Evolutionary conservation across 306 rosid species (phyloP).

Genomic region (Dalbergia cochinchinensis): DNA sequence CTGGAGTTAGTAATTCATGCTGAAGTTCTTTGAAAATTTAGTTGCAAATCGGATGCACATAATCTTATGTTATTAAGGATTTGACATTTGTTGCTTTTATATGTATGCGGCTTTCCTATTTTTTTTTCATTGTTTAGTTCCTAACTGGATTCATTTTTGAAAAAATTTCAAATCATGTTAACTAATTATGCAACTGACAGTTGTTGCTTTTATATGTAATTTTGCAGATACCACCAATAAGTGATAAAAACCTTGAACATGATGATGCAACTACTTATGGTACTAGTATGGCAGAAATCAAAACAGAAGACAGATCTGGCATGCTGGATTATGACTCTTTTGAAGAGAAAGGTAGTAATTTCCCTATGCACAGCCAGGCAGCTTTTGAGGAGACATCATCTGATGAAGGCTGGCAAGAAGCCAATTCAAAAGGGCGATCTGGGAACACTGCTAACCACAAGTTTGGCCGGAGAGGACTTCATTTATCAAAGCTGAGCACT

Average conservation of each 20-base stretch:
- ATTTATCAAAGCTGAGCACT: conserved; percentile 61
- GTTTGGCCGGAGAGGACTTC: conserved; percentile 61
- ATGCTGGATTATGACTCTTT: conserved; percentile 47
- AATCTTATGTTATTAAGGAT: too few species aligned
- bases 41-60: conserved; percentile 7
- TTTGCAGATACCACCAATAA: conserved; percentile 63
- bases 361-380: conserved; percentile 46
- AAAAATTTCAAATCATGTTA: background rate
- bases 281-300: conserved; percentile 38
- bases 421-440: conserved; percentile 79
- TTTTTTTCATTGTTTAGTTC: too few species aligned
- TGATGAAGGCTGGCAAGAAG: conserved; percentile 98
- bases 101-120: too few species aligned
- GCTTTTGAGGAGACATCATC: conserved; percentile 67
- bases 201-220: conserved; percentile 40
- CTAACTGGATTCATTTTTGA: conserved; percentile 6
- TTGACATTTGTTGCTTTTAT: too few species aligned
- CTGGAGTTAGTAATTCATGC: conserved; percentile 30
- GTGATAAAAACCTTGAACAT: conserved; percentile 52
- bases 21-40: conserved; percentile 26
- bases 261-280: conserved; percentile 45
- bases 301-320: conserved; percentile 47
- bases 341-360: conserved; percentile 55
- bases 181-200: conserved; percentile 31
- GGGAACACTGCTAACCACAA: conserved; percentile 63